Evolutionary conservation across 1,284 basidiomycete genomes (phyloP), one percentile per base, ranked within the genome.

Genomic region (Ustilago trichophora): DNA sequence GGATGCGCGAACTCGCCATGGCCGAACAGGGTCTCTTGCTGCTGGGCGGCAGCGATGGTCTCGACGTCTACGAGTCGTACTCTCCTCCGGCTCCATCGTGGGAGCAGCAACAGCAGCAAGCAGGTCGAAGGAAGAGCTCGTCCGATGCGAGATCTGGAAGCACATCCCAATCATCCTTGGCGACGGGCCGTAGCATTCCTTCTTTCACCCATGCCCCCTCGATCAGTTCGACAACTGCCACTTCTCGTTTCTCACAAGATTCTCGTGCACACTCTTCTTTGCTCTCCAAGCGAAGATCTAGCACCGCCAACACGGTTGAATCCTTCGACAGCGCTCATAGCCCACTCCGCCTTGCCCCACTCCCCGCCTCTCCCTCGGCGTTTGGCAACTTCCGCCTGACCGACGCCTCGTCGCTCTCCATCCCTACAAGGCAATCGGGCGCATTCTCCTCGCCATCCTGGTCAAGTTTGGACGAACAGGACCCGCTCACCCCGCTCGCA

Each of bases 1-100:
- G 48, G 33, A 70, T 70, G 67, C 67, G 67, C 13, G 29, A 70
- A 22, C 60, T 70, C n/a, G 67, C 67, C n/a, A 59, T 65, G 48
- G 27, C 50, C 29, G 58, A 68, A n/a, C 62, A 58, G 26, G 55
- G 55, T 26, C 21, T 54, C 31, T n/a, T 27, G 3, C 5, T 12
- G 6, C 38, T 26, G 1, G 37, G 33, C 22, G 18, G 21, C 9
- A 5, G 26, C 26, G 26, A 29, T 0, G 26, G 35, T 1, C 12
- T 43, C 6, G 36, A 53, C 16, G 27, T 57, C 21, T 57, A 64
- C 49, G 60, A 64, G 24, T 22, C 54, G 0, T 57, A 45, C 35
- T 42, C 45, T 19, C 44, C 44, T 6, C 22, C 40, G 2, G 11
- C 44, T 0, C 13, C 44, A 10, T 34, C 44, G 5, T 56, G 47